phyloP scores from a whole-genome alignment of 78 protist genomes.

The Emiliania huxleyi region DNA sequence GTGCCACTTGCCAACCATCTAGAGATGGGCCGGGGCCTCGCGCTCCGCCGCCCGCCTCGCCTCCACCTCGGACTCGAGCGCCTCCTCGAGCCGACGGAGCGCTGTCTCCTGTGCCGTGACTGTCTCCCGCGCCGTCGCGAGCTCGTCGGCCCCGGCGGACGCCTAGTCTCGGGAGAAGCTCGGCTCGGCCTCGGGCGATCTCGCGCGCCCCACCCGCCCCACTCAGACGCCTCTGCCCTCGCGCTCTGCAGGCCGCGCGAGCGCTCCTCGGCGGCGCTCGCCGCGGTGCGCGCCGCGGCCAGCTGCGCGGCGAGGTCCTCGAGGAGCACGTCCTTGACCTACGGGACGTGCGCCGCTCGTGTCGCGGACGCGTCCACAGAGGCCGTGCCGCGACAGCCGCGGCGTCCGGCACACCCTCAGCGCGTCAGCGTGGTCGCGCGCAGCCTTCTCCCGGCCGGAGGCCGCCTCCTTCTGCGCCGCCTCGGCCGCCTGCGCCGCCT shows the following conservation, averaged over 20 bases:
- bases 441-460: background rate
- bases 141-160: background rate
- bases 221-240: no score
- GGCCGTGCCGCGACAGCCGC: no score
- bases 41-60: background rate
- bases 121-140: background rate
- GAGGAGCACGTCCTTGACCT: background rate
- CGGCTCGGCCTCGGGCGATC: no score
- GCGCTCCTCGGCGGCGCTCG: background rate
- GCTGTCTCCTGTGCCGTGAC: background rate
- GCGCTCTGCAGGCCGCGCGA: background rate
- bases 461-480: background rate
- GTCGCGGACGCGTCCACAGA: no score
- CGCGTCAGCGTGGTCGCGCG: background rate
- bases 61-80: background rate
- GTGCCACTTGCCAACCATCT: no score
- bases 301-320: background rate
- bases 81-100: background rate
- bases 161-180: background rate
- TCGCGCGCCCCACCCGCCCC: no score
- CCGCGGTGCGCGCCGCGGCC: background rate
- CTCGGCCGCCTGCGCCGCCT: background rate
- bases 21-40: no score
- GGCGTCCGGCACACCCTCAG: no score
- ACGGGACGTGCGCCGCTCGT: no score